These are phyloP conservation scores for Pseudonitzschia delicatissima DNA, from an alignment of 108 stramenopile species.

Conservation along the genomic window DNA sequence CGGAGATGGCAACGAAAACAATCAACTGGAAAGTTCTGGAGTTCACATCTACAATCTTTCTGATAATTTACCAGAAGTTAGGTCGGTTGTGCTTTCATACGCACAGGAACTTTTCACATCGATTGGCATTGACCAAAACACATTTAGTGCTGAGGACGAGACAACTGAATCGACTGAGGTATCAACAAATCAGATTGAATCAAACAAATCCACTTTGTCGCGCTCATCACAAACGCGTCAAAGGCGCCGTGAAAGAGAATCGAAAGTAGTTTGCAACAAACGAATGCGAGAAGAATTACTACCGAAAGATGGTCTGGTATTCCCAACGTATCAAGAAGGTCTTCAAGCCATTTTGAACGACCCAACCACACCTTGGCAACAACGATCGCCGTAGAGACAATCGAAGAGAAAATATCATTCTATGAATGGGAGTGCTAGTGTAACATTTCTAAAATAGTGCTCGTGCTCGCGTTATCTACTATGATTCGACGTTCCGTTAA, in stretches of 20 bases:
- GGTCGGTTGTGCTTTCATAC: slow-evolving; percentile 44
- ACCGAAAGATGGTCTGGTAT: slow-evolving; percentile 21
- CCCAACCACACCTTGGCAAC: slow-evolving; percentile 32
- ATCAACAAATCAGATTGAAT: too few species aligned
- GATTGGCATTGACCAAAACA: too few species aligned
- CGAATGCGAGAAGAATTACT: slow-evolving; percentile 42
- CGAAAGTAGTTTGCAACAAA: slow-evolving; percentile 52
- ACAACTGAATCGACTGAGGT: slow-evolving; percentile 11
- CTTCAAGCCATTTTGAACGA: slow-evolving; percentile 31
- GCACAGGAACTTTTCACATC: slow-evolving; percentile 32
- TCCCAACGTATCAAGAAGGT: slow-evolving; percentile 70
- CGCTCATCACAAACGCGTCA: slow-evolving; percentile 18
- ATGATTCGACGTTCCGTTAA: too few species aligned
- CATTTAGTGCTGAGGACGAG: slow-evolving; percentile 1
- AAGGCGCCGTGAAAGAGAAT: slow-evolving; percentile 44
- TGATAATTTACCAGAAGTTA: slow-evolving; percentile 60
- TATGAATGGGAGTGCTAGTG: too few species aligned
- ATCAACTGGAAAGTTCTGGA: neutral
- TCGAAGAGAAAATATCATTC: too few species aligned
- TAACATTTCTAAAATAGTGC: too few species aligned
- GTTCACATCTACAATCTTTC: slow-evolving; percentile 58
- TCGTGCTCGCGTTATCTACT: too few species aligned
- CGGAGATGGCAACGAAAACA: neutral
- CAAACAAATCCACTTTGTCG: neutral
- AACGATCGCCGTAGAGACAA: neutral